Conservation (phyloP, 2,329 filamentous ascomycete genomes). For the Gliomastix tumulicola region DNA sequence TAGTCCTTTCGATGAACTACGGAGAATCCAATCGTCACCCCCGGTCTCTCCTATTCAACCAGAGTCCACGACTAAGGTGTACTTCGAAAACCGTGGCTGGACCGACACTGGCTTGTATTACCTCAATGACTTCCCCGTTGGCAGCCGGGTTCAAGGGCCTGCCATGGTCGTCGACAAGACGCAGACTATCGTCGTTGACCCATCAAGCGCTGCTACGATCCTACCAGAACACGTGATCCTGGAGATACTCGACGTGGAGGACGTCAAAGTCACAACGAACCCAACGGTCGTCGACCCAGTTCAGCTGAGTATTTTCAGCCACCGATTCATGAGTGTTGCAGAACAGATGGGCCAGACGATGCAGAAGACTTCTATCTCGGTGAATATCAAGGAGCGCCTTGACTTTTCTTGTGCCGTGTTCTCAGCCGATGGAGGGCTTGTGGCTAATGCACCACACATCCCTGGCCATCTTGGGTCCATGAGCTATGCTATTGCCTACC, state of each 20-base stretch:
- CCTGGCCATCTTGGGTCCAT: conserved; percentile 69
- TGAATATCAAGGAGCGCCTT: conserved; percentile 70
- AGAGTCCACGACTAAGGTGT: conserved; percentile 55
- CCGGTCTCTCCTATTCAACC: conserved; percentile 55
- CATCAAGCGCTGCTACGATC: conserved; percentile 15
- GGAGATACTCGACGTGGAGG: conserved; percentile 33
- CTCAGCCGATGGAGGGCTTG: conserved; percentile 62
- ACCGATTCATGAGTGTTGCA: conserved; percentile 74
- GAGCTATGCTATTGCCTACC: conserved; percentile 66
- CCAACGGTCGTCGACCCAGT: conserved; percentile 24
- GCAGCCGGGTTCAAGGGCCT: conserved; percentile 61
- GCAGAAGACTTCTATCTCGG: conserved; percentile 68
- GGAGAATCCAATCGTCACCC: conserved; percentile 56
- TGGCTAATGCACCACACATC: conserved; percentile 66
- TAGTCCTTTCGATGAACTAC: conserved; percentile 15
- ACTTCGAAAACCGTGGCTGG: conserved; percentile 16
- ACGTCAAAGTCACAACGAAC: conserved; percentile 16
- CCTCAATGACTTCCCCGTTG: conserved; percentile 39
- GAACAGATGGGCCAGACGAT: conserved; percentile 72
- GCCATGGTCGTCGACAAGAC: conserved; percentile 63
- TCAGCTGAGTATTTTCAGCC: conserved; percentile 65
- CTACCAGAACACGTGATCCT: conserved; percentile 42
- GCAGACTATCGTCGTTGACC: conserved; percentile 65
- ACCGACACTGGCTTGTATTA: conserved; percentile 14
- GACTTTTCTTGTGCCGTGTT: conserved; percentile 76